Percentiles rank a stretch among this genome's conserved stretches.
Evolutionary conservation across 2,329 filamentous ascomycete genomes (phyloP).

Genomic region (Penicillium sp.): DNA sequence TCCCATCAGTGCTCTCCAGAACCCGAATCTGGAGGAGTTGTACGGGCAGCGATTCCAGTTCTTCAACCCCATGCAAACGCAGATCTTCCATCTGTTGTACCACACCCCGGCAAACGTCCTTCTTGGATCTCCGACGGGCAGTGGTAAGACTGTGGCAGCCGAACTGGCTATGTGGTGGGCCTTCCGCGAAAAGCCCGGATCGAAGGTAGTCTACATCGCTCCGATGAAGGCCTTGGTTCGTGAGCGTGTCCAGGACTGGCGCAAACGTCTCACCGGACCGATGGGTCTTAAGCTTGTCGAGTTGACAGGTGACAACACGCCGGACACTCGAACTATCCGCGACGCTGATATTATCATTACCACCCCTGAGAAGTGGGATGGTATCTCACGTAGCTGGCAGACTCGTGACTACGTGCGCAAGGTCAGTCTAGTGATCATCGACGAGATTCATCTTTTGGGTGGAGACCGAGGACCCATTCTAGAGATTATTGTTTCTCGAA

Average conservation of each 20-base stretch:
- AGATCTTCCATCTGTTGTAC: constrained; percentile 95
- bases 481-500: constrained; percentile 86
- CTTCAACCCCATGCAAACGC: constrained; percentile 99
- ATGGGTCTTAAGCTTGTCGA: constrained; percentile 90
- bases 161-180: constrained; percentile 99
- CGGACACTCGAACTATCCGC: constrained; percentile 89
- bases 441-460: constrained; percentile 96
- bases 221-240: constrained; percentile 98
- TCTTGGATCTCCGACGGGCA: constrained; percentile 90
- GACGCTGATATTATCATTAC: constrained; percentile 98
- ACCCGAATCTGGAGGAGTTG: constrained; percentile 78
- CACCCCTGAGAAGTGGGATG: constrained; percentile 99
- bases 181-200: constrained; percentile 87
- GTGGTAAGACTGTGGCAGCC: constrained; percentile 93
- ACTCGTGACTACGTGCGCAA: constrained; percentile 93
- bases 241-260: constrained; percentile 95
- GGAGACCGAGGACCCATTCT: constrained; percentile 95
- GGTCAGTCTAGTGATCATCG: constrained; percentile 94
- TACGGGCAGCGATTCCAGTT: constrained; percentile 87
- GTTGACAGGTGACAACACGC: constrained; percentile 95
- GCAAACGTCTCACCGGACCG: constrained; percentile 69
- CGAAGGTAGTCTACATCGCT: constrained; percentile 97
- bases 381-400: constrained; percentile 98
- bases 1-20: constrained; percentile 80
- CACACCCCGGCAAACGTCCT: constrained; percentile 89